Conservation (phyloP, 2,329 filamentous ascomycete species). For the Neoascochyta sp. region DNA sequence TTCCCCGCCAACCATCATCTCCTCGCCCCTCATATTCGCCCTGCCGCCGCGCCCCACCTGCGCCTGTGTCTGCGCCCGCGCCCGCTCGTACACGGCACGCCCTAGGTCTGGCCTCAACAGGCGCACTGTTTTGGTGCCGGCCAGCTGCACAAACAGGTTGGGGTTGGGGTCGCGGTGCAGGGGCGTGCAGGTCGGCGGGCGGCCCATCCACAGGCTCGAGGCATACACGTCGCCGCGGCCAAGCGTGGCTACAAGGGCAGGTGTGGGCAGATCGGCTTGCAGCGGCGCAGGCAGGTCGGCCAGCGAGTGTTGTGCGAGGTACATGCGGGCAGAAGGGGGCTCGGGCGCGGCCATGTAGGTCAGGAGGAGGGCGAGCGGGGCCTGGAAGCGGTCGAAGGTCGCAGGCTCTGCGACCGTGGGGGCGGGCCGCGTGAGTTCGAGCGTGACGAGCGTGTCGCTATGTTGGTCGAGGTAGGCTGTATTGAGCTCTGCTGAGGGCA, state of each 20-base stretch:
- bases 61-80: slow-evolving; percentile 20
- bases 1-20: slow-evolving; percentile 88
- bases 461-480: slow-evolving; percentile 37
- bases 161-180: slow-evolving; percentile 91
- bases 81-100: slow-evolving; percentile 57
- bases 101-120: slow-evolving; percentile 65
- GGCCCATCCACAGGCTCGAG: slow-evolving; percentile 83
- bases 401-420: slow-evolving; percentile 24
- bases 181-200: slow-evolving; percentile 83
- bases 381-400: slow-evolving; percentile 56
- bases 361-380: slow-evolving; percentile 63
- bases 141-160: slow-evolving; percentile 84
- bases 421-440: slow-evolving; percentile 53
- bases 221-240: slow-evolving; percentile 83
- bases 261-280: slow-evolving; percentile 63
- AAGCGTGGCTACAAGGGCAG: slow-evolving; percentile 57
- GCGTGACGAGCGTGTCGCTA: slow-evolving; percentile 51
- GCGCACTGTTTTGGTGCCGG: slow-evolving; percentile 68
- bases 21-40: slow-evolving; percentile 64
- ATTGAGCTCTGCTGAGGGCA: slow-evolving; percentile 17
- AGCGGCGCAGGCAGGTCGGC: slow-evolving; percentile 62
- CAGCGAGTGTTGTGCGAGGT: slow-evolving; percentile 80
- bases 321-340: slow-evolving; percentile 51
- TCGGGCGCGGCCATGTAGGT: slow-evolving; percentile 47
- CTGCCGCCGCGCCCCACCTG: slow-evolving; percentile 43